Conservation (phyloP, 2,329 filamentous ascomycete species). For the Colletotrichum shisoi region DNA sequence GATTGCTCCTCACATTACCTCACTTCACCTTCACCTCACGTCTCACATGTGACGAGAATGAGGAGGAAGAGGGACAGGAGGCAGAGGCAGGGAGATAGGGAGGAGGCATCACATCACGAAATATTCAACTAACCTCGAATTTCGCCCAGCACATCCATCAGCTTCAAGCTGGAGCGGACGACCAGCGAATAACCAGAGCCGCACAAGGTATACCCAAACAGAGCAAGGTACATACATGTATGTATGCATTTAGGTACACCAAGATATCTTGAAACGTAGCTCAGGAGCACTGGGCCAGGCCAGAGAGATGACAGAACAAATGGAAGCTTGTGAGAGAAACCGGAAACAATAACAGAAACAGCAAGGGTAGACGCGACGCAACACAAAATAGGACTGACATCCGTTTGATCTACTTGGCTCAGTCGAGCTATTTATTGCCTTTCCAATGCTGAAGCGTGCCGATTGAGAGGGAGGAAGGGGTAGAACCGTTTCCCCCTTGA, state of each 20-base stretch:
- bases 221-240: neutral
- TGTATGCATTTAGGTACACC: neutral
- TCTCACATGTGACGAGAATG: neutral
- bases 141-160: slow-evolving; percentile 1
- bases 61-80: neutral
- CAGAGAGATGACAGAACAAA: slow-evolving; percentile 10
- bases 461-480: neutral
- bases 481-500: neutral
- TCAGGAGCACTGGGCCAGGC: slow-evolving; percentile 12
- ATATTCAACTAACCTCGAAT: neutral
- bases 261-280: slow-evolving; percentile 14
- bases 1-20: slow-evolving; percentile 23
- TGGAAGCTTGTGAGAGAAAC: slow-evolving; percentile 7
- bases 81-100: neutral
- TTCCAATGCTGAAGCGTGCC: slow-evolving; percentile 12
- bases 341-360: slow-evolving; percentile 29
- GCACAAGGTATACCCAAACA: slow-evolving; percentile 27
- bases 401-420: slow-evolving; percentile 17
- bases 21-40: neutral
- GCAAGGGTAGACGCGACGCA: slow-evolving; percentile 11
- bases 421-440: slow-evolving; percentile 16
- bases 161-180: slow-evolving; percentile 29
- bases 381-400: neutral
- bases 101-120: neutral
- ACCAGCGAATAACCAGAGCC: slow-evolving; percentile 6